Base-by-base conservation (phyloP, 306 rosid species). In the Fagus crenata region DNA sequence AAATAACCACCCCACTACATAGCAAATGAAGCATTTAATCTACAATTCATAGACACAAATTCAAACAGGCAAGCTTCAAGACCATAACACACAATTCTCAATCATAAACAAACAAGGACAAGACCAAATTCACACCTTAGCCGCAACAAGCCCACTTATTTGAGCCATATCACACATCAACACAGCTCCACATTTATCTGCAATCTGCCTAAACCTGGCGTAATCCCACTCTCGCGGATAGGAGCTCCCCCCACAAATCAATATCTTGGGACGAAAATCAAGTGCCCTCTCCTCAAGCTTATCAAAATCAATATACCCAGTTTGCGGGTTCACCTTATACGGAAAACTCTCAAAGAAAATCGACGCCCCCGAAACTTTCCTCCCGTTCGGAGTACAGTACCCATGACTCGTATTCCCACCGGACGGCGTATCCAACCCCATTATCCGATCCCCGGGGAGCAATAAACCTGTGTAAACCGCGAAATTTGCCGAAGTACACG, bases 351-450 rank as follows among this genome's bases (percentile, higher is more conserved):
- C 97, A 54, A 94, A 94, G 86, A 94, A 94, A 73, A 92, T 94
- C 0, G 98, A 94, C 0, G 98, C 92, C 58, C 91, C 92, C 0
- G 98, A 90, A 79, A 92, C 92, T 49, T 92, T 94, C 86, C 89
- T 92, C 74, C 97, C 98, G 76, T 85, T 92, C 0, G 95, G 97
- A 12, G 95, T 89, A 75, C 86, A 94, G 79, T 89, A 94, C 1
- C 98, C 98, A 67, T 94, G 97, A 71, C 98, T 94, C 28, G 97
- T 90, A 61, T 94, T 92, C 81, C 98, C 98, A 80, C 98, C 98
- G 4, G 96, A 92, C 2, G 98, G 98, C 4, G 98, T 89, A 81
- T 94, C 98, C 86, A 94, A 75, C 75, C 96, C 98, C 98, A 94
- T 92, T 33, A 92, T 89, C 8, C 98, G 81, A 83, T 94, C 98